These are phyloP conservation scores for Sporormia fimetaria DNA, from an alignment of 495 filamentous ascomycete species.

Conservation along the genomic window DNA sequence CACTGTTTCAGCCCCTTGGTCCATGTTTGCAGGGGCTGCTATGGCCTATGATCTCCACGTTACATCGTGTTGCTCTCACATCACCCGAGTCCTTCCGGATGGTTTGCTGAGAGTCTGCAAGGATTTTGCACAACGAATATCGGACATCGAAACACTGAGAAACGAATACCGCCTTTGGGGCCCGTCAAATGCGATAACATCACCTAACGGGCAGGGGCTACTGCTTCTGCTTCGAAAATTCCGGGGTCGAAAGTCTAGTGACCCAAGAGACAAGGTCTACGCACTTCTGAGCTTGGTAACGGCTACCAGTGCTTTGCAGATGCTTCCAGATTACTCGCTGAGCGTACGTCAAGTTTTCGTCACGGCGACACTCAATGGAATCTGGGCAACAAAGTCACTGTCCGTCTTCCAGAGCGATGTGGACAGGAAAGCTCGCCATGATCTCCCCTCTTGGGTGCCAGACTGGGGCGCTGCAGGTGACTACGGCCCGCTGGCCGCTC, in stretches of 20 bases:
- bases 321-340: constrained; percentile 5
- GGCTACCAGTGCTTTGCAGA: not conserved
- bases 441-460: constrained; percentile 4
- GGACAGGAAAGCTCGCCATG: not conserved
- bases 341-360: constrained; percentile 2
- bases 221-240: not conserved
- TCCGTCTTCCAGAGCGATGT: constrained; percentile 2
- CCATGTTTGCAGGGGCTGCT: constrained; percentile 1
- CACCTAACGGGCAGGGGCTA: too few species aligned
- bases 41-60: not conserved
- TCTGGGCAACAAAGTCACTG: not conserved
- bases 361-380: not conserved
- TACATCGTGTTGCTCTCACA: constrained; percentile 1
- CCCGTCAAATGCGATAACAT: too few species aligned
- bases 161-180: too few species aligned
- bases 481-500: not conserved
- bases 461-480: constrained; percentile 5
- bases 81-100: not conserved
- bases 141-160: constrained; percentile 5
- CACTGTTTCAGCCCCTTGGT: not conserved
- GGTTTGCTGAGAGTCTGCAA: not conserved
- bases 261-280: constrained; percentile 7
- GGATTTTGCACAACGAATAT: constrained; percentile 3
- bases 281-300: constrained; percentile 1
- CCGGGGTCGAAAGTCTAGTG: constrained; percentile 1